Percentiles rank a stretch among this genome's conserved stretches.
phyloP scores from a whole-genome alignment of 23 red algal genomes.

The Chondrus crispus region DNA sequence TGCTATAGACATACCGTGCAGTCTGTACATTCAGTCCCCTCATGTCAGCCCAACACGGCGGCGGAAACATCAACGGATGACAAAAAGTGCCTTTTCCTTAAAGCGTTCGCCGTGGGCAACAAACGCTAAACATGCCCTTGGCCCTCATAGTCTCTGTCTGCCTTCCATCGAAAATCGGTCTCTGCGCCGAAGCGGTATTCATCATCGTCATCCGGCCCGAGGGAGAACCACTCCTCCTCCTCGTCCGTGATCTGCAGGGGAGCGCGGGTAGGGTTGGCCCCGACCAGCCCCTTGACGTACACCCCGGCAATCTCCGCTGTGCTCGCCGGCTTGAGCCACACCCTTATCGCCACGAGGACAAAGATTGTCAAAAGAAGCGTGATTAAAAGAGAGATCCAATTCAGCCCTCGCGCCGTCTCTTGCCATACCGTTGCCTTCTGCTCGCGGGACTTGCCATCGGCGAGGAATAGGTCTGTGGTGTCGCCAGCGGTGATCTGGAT shows the following conservation, averaged over 20 bases:
- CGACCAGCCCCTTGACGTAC: neutral
- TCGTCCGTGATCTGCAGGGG: neutral
- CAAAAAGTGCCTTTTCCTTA: too few species aligned
- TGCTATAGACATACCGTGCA: too few species aligned
- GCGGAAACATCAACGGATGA: too few species aligned
- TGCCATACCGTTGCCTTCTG: neutral
- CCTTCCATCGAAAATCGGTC: too few species aligned
- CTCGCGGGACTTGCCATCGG: neutral
- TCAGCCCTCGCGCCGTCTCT: neutral
- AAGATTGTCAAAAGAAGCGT: neutral
- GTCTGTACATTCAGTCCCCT: too few species aligned
- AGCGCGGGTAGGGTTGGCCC: neutral
- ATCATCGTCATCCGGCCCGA: neutral
- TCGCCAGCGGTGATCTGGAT: neutral
- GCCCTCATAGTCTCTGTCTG: too few species aligned
- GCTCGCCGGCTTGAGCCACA: neutral
- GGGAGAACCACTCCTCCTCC: neutral
- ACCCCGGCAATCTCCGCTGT: neutral
- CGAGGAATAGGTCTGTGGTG: neutral
- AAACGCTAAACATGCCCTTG: too few species aligned
- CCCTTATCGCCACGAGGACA: neutral
- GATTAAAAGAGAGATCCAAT: neutral
- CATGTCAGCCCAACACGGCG: too few species aligned
- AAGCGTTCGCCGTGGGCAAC: too few species aligned
- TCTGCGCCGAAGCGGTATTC: neutral